These are phyloP conservation scores for Phycomyces nitens DNA, from an alignment of 192 early-diverging fungal species.

Conservation along the genomic window DNA sequence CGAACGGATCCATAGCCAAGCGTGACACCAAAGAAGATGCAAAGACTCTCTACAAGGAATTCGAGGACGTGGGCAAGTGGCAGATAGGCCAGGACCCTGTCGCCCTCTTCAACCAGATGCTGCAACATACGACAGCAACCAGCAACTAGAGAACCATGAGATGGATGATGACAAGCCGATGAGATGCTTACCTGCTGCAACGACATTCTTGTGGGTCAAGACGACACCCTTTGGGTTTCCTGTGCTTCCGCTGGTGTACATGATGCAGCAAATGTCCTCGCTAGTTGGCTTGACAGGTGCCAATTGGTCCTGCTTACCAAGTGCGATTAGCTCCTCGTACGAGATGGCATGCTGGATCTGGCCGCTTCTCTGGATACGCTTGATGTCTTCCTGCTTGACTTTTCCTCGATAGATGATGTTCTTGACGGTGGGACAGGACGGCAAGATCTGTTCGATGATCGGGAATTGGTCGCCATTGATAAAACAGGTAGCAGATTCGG, in stretches of 20 bases:
- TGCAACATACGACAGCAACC: slow-evolving; percentile 53
- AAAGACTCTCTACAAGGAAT: slow-evolving; percentile 54
- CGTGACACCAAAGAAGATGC: slow-evolving; percentile 44
- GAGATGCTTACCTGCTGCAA: slow-evolving; percentile 46
- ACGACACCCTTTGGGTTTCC: slow-evolving; percentile 77
- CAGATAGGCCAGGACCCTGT: slow-evolving; percentile 52
- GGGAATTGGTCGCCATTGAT: slow-evolving; percentile 71
- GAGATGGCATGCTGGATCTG: slow-evolving; percentile 51
- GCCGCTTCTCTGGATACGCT: slow-evolving; percentile 36
- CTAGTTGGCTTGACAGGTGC: slow-evolving; percentile 26
- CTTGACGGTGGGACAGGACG: slow-evolving; percentile 54
- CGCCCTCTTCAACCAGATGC: slow-evolving; percentile 30
- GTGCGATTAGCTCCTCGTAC: slow-evolving; percentile 58
- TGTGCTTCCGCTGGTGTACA: slow-evolving; percentile 74
- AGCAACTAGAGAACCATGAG: slow-evolving; percentile 40
- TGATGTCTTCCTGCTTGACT: slow-evolving; percentile 43
- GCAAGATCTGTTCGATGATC: slow-evolving; percentile 54
- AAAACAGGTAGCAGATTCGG: slow-evolving; percentile 62
- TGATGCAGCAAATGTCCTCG: slow-evolving; percentile 54
- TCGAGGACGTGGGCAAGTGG: slow-evolving; percentile 71
- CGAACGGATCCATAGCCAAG: slow-evolving; percentile 65
- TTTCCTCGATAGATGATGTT: slow-evolving; percentile 68
- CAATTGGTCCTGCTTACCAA: slow-evolving; percentile 59
- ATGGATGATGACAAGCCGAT: not conserved
- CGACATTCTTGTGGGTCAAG: slow-evolving; percentile 62